Base-by-base conservation (phyloP, 176 grass and related monocot species). In the Oryza glaberrima region DNA sequence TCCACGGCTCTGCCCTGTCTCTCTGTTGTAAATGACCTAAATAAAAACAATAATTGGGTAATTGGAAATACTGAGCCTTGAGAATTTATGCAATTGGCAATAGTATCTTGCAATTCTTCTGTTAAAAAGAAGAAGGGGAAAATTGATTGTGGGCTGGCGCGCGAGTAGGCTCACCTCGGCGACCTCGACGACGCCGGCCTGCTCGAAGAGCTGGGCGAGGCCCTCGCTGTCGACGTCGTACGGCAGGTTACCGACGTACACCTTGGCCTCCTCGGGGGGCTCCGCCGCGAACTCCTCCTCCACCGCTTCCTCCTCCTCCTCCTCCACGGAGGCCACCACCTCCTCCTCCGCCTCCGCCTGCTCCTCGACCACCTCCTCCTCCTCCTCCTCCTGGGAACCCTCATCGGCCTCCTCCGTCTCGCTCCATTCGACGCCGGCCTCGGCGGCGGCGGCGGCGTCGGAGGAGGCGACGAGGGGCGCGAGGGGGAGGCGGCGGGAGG, bases 181-280 rank as follows among this genome's bases (percentile, higher is more conserved):
- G 81, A 92, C 78, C 77, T 99, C 94, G 38, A 99, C 94, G 43
- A 92, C 72, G 43, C 96, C 94, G 32, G 94, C 91, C 65, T 92
- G 75, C 1, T 99, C 91, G 49, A 99, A 99, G 32, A 99, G 86
- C 86, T 92, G 81, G 7, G 93, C 93, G n/a, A 94, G 91, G 20
- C 89, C 52, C 81, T 94, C 90, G 46, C 73, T 91, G 81, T 91
- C 87, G 30, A 94, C 20, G 81, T 92, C 95, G 40, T 84, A 94
- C 15, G 95, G 90, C 4, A 93, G 77, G 80, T 90, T 90, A 12
- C 90, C 90, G 0, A 92, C 72, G 70, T 87, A 94, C 2, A 97
- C 46, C 81, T 97, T 97, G 51, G 92, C 92, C 83, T 94, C 90
- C 81, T 92, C 96, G 1, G 76, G 73, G 1, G 67, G 72, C 69